phyloP scores from a whole-genome alignment of 2,329 filamentous ascomycete species.

The Aspergillus quadricinctus region DNA sequence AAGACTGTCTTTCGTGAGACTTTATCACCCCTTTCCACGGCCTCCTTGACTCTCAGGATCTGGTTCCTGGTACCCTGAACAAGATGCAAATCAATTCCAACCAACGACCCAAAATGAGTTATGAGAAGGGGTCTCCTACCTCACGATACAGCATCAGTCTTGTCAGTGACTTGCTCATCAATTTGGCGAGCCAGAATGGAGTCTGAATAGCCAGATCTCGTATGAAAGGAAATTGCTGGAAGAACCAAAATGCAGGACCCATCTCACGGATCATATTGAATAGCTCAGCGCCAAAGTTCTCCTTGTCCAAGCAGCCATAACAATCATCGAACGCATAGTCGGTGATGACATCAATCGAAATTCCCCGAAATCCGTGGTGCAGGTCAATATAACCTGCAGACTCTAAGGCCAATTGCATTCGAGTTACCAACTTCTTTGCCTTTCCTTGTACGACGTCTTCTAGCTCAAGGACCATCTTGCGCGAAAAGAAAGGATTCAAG shows the following conservation, averaged over 20 bases:
- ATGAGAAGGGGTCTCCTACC: slow-evolving; percentile 2
- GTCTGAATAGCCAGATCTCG: slow-evolving; percentile 9
- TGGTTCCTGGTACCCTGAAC: slow-evolving; percentile 10
- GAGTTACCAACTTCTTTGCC: slow-evolving; percentile 18
- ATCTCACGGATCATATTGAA: slow-evolving; percentile 18
- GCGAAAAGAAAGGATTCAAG: slow-evolving; percentile 29
- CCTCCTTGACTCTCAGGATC: slow-evolving; percentile 14
- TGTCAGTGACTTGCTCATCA: slow-evolving; percentile 8
- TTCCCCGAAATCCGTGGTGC: slow-evolving; percentile 21
- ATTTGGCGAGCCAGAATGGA: slow-evolving; percentile 16
- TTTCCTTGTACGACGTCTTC: slow-evolving; percentile 22
- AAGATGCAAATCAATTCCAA: background rate
- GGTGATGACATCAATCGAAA: slow-evolving; percentile 27
- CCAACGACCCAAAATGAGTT: too few relatives aligned
- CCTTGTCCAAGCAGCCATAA: slow-evolving; percentile 16
- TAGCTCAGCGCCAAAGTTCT: slow-evolving; percentile 16
- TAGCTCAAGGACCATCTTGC: slow-evolving; percentile 17
- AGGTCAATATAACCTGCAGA: slow-evolving; percentile 15
- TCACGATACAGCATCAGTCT: slow-evolving; percentile 15
- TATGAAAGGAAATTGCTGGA: slow-evolving; percentile 19
- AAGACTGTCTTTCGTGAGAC: slow-evolving; percentile 19
- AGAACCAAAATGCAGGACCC: slow-evolving; percentile 19
- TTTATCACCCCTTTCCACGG: slow-evolving; percentile 13
- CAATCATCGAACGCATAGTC: slow-evolving; percentile 24
- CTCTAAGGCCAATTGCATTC: slow-evolving; percentile 16